Evolutionary conservation across 495 filamentous ascomycete species (phyloP).

Genomic region (Daldinia caldariorum): DNA sequence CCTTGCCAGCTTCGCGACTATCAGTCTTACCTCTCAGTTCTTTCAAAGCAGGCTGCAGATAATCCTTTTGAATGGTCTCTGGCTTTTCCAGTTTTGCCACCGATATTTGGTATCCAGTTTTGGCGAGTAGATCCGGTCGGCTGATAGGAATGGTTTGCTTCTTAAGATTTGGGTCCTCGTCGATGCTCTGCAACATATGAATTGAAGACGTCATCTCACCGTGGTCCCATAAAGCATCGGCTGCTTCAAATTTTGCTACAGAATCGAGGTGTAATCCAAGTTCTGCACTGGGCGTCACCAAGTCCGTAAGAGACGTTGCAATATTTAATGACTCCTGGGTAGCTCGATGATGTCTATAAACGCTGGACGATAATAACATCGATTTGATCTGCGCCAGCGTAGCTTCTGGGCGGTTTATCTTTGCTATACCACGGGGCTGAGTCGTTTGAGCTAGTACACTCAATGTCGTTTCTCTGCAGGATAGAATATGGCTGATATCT

Average conservation of each 20-base stretch:
- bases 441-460: constrained; percentile 77
- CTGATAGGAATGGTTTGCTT: constrained; percentile 79
- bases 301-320: constrained; percentile 78
- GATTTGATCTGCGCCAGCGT: constrained; percentile 76
- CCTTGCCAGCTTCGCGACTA: constrained; percentile 81
- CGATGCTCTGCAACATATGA: constrained; percentile 80
- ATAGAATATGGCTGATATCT: constrained; percentile 82
- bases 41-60: constrained; percentile 82
- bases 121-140: constrained; percentile 82
- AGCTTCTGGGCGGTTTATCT: constrained; percentile 67
- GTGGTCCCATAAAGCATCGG: constrained; percentile 93
- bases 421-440: constrained; percentile 66
- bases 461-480: constrained; percentile 81
- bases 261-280: constrained; percentile 79
- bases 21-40: constrained; percentile 75
- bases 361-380: constrained; percentile 75
- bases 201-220: constrained; percentile 94
- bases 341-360: constrained; percentile 80
- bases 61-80: constrained; percentile 84
- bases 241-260: constrained; percentile 77
- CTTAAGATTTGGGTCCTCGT: constrained; percentile 67
- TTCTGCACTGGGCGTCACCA: constrained; percentile 71
- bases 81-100: constrained; percentile 94
- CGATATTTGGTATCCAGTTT: constrained; percentile 86
- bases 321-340: constrained; percentile 86